A percentile compares a stretch with the other conserved stretches of the same genome.
Evolutionary conservation across 768 basidiomycete genomes (phyloP).

Genomic region (Auricularia heimuer): DNA sequence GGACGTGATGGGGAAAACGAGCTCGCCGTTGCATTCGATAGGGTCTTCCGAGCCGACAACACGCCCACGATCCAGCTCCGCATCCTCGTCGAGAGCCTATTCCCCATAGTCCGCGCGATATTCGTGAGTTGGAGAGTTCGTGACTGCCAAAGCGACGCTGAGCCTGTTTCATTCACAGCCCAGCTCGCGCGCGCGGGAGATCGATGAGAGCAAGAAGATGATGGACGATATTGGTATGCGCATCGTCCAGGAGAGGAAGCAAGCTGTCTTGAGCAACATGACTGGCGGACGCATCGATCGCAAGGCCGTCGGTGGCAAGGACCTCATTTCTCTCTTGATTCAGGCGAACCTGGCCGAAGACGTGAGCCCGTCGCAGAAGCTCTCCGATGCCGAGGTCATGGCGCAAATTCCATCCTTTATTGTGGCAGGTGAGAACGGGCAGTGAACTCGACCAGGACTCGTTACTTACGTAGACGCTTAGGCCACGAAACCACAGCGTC

Average conservation of each 20-base stretch:
- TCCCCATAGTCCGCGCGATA: not conserved
- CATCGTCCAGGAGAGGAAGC: not conserved
- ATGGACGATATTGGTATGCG: not conserved
- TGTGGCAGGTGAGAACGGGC: not conserved
- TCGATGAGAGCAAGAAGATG: not conserved
- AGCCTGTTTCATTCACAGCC: not conserved
- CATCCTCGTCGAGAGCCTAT: not conserved
- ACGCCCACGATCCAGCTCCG: not conserved
- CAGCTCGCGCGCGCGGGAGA: not conserved
- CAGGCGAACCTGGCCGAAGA: conserved; percentile 24
- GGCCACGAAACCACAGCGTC: conserved; percentile 1
- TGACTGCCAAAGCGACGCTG: not conserved
- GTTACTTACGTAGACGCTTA: not conserved
- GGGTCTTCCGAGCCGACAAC: conserved; percentile 13
- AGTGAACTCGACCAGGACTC: not conserved
- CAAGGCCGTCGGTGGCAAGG: conserved; percentile 11
- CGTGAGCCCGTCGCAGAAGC: conserved; percentile 12
- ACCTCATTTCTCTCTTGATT: conserved; percentile 21
- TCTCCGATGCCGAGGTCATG: conserved; percentile 23
- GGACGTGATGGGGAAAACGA: conserved; percentile 18
- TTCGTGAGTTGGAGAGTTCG: not conserved
- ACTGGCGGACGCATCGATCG: not conserved
- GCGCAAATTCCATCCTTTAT: conserved; percentile 10
- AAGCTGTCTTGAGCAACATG: not conserved
- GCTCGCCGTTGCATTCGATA: conserved; percentile 21